Evolutionary conservation across 306 rosid genomes (phyloP).

Genomic region (Vicia villosa): DNA sequence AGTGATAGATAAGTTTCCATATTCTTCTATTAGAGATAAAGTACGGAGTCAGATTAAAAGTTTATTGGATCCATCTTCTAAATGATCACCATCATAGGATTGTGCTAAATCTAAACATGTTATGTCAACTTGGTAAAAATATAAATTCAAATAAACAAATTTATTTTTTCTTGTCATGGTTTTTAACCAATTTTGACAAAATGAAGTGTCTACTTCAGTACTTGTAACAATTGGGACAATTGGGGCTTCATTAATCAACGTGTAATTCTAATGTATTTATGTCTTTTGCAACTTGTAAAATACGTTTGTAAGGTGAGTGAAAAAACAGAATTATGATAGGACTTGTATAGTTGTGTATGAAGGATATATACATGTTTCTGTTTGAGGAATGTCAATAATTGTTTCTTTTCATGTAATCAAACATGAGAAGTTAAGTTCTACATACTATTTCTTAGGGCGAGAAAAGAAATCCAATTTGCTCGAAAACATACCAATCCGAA

Average conservation of each 20-base stretch:
- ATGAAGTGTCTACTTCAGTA: constrained; percentile 23
- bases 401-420: too few species aligned
- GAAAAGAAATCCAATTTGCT: too few species aligned
- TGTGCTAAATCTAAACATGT: constrained; percentile 23
- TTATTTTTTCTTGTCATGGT: constrained; percentile 18
- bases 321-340: background rate
- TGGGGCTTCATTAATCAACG: constrained; percentile 28
- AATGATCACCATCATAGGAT: constrained; percentile 37
- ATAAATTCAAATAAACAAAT: background rate
- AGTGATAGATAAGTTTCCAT: constrained; percentile 69
- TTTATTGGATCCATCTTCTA: constrained; percentile 54
- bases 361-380: background rate
- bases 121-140: background rate
- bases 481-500: too few species aligned
- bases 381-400: background rate
- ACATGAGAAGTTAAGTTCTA: too few species aligned
- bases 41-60: constrained; percentile 61
- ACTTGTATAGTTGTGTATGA: background rate
- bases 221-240: constrained; percentile 16
- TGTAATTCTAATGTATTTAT: constrained; percentile 22
- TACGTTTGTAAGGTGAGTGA: constrained; percentile 8
- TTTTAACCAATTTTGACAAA: constrained; percentile 13
- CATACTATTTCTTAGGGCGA: too few species aligned
- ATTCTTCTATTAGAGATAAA: constrained; percentile 56
- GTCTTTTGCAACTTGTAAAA: background rate